Conservation (phyloP, 139 green algal genomes). For the Pseudopediastrum boryanum region DNA sequence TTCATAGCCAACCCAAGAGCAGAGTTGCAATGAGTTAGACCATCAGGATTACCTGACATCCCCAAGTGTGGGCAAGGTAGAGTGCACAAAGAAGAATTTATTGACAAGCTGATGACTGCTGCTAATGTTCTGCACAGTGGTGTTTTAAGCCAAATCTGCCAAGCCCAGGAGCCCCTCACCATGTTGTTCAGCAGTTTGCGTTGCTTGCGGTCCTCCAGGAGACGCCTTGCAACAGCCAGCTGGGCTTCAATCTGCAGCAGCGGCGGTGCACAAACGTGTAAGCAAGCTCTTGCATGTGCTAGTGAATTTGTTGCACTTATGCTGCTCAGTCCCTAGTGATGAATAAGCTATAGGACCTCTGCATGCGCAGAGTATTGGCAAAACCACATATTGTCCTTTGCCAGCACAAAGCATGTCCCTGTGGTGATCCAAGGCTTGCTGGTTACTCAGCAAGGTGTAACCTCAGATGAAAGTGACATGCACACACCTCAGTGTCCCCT, state of each 20-base stretch:
- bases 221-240: not conserved
- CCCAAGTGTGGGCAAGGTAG: not conserved
- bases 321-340: not conserved
- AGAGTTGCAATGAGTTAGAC: constrained; percentile 5
- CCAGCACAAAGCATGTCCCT: not conserved
- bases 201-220: not conserved
- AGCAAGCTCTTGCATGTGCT: no score
- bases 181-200: not conserved
- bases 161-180: not conserved
- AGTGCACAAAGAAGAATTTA: not conserved
- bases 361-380: not conserved
- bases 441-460: not conserved
- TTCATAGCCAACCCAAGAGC: not conserved
- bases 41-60: not conserved
- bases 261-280: no score
- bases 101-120: not conserved
- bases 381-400: not conserved
- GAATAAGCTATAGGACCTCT: not conserved
- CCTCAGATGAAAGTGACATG: not conserved
- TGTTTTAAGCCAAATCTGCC: not conserved
- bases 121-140: not conserved
- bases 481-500: constrained; percentile 10
- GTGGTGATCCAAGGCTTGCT: no score
- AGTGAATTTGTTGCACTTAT: not conserved
- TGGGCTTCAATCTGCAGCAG: constrained; percentile 35